Evolutionary conservation across 768 basidiomycete genomes (phyloP), one percentile per base, ranked within the genome.

Genomic region (Lactarius quietus): DNA sequence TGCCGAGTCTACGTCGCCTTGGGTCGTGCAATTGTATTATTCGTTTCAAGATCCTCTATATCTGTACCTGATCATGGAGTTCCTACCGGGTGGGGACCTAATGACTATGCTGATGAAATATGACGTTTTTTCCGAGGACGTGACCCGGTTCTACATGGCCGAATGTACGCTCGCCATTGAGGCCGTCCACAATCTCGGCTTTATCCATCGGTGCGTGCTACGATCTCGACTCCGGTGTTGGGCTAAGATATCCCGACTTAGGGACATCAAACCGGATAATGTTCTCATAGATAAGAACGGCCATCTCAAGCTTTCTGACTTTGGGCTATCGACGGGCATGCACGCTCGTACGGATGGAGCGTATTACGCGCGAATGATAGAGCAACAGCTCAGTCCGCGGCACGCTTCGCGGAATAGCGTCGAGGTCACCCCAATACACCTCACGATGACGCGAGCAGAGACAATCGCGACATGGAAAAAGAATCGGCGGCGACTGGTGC

Each of bases 21-120:
- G 95, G 96, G 95, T 98, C 52, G 96, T 98, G 7, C 93, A 97
- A 73, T 83, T 98, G 31, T 98, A 85, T 78, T 98, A 96, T 77
- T 97, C 95, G 18, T 98, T 98, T 81, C 97, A 98, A 74, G 97
- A 98, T 74, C 80, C 90, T 1, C 80, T 88, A 52, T 93, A 91
- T 70, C 84, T 99, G 20, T 99, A 98, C 77, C 82, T 99, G 62
- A 91, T 98, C 80, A 98, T 98, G 97, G 97, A 98, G 78, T 99
- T 96, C 77, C 82, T 99, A 58, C 95, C 96, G 62, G 97, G 97
- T 53, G 97, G 97, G 38, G 97, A 99, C 75, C 81, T 98, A 66
- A 98, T 99, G 97, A 97, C 95, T 8, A 98, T 98, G 96, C 82
- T 98, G 65, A 98, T 98, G 83, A 98, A 98, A 78, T 98, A 98